Evolutionary conservation across 2,329 filamentous ascomycete species (phyloP).

Genomic region (Neocatenulostroma microsporum): DNA sequence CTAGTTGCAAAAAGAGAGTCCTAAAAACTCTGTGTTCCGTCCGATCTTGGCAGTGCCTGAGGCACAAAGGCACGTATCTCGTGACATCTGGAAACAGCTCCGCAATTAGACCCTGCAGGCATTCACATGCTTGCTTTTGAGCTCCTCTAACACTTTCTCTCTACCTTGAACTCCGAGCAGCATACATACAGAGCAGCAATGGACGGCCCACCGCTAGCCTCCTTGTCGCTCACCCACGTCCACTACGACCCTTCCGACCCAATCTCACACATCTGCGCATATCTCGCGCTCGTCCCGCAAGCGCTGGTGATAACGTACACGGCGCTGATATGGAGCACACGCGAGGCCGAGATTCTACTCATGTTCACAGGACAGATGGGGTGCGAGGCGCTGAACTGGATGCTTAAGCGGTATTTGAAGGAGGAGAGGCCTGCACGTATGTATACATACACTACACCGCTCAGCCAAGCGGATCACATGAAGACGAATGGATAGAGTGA

Average conservation of each 20-base stretch:
- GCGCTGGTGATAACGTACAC: constrained; percentile 83
- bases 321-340: constrained; percentile 81
- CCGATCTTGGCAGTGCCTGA: no score
- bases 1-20: no score
- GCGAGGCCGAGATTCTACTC: constrained; percentile 79
- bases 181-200: constrained; percentile 25
- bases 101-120: no score
- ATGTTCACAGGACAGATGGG: constrained; percentile 88
- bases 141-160: no score
- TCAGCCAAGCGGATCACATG: no score
- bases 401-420: constrained; percentile 81
- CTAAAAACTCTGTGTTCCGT: no score
- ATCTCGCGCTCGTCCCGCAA: constrained; percentile 89
- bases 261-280: constrained; percentile 81
- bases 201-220: constrained; percentile 61
- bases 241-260: constrained; percentile 89
- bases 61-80: no score
- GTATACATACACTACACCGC: no score
- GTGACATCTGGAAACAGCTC: no score
- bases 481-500: no score
- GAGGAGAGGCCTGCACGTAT: constrained; percentile 79
- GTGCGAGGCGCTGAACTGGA: constrained; percentile 87
- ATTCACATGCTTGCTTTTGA: no score
- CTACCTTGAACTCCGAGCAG: no score
- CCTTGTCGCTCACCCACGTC: constrained; percentile 89